Evolutionary conservation across 371 early-diverging fungal species (phyloP).

Genomic region (Mucor irregularis): DNA sequence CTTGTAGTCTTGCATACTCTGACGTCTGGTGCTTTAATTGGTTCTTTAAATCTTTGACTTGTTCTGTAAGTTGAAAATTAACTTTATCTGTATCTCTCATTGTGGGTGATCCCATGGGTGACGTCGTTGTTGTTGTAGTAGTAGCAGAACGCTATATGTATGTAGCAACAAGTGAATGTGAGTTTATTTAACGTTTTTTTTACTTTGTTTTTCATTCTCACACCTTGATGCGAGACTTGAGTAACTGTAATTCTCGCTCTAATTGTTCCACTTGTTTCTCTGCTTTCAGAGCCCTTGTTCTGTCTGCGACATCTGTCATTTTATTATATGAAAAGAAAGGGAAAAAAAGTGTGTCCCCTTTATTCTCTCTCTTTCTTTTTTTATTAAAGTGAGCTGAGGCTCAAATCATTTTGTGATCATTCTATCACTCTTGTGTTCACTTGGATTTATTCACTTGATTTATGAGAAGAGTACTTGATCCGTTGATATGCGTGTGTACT

Average conservation of each 20-base stretch:
- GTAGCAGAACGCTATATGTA: not conserved
- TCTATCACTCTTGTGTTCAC: no score
- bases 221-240: slow-evolving; percentile 22
- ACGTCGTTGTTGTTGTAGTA: not conserved
- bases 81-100: slow-evolving; percentile 11
- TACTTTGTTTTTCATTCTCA: not conserved
- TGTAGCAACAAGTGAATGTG: not conserved
- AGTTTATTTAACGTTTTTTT: not conserved
- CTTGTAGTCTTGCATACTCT: slow-evolving; percentile 31
- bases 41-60: slow-evolving; percentile 45
- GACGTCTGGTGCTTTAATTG: slow-evolving; percentile 33
- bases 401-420: no score
- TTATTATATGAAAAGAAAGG: no score
- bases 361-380: no score
- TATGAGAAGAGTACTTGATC: no score
- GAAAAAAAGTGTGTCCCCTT: no score
- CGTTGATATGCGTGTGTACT: no score
- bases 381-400: no score
- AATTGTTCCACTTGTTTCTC: slow-evolving; percentile 29
- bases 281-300: slow-evolving; percentile 15
- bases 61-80: slow-evolving; percentile 41
- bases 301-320: slow-evolving; percentile 6
- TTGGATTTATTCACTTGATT: no score
- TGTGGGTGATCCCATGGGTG: not conserved
- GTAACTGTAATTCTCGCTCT: slow-evolving; percentile 21